A percentile compares a stretch with the other conserved stretches of the same genome.
Evolutionary conservation across 208 protist genomes (phyloP).

Genomic region (Leishmania turanica): DNA sequence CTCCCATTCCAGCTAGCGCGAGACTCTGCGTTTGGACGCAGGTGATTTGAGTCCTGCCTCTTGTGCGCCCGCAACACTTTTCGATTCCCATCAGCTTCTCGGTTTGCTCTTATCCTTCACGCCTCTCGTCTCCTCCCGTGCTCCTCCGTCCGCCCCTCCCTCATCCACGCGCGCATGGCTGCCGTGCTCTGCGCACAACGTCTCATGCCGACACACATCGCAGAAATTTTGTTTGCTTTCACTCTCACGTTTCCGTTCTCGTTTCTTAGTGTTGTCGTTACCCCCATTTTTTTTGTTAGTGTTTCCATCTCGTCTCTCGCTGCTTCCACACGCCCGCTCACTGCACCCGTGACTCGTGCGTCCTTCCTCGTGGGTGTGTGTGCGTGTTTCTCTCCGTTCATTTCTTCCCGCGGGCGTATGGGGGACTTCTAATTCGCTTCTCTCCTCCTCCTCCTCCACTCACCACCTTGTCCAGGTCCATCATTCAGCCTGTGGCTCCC

Average conservation of each 20-base stretch:
- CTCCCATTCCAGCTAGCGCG: neutral
- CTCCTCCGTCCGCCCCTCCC: neutral
- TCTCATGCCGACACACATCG: neutral
- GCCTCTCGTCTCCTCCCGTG: neutral
- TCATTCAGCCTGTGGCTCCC: neutral
- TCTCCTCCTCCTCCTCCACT: too few relatives aligned
- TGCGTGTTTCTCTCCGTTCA: neutral
- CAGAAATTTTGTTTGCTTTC: neutral
- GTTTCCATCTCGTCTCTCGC: neutral
- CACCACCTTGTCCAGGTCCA: neutral
- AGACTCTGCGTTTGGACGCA: neutral
- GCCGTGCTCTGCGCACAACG: neutral
- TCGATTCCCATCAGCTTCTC: neutral
- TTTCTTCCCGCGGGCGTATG: neutral
- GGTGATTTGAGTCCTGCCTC: neutral
- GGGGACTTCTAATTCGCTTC: neutral
- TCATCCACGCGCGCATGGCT: too few relatives aligned
- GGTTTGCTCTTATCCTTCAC: neutral
- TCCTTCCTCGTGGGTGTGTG: neutral
- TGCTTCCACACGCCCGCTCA: conserved; percentile 2
- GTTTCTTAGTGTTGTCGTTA: neutral
- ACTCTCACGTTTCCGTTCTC: neutral
- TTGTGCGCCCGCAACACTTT: neutral
- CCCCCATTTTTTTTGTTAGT: neutral
- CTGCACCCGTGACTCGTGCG: neutral